A percentile compares a stretch with the other conserved stretches of the same genome.
Conservation (phyloP, 768 basidiomycete species). For the Imleria badia region DNA sequence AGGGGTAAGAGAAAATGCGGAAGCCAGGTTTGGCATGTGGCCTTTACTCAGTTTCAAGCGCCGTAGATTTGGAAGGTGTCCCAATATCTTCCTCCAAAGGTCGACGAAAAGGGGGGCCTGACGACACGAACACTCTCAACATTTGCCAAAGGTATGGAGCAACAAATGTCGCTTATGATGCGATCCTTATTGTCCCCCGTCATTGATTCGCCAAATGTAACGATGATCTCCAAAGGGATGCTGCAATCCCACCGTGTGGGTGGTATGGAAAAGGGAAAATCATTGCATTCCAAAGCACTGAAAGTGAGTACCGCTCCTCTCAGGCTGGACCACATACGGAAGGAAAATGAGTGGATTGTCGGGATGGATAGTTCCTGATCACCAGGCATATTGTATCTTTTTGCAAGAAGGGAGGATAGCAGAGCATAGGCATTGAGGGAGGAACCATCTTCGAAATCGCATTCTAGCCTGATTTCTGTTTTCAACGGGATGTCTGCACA, state of each 20-base stretch:
- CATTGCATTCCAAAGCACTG: not conserved
- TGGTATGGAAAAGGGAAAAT: too few relatives aligned
- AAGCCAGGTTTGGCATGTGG: not conserved
- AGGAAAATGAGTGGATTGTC: not conserved
- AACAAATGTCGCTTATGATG: too few relatives aligned
- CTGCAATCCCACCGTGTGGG: too few relatives aligned
- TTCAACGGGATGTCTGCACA: too few relatives aligned
- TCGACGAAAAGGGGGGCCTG: not conserved
- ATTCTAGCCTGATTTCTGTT: too few relatives aligned
- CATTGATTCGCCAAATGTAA: too few relatives aligned
- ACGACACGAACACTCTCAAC: not conserved
- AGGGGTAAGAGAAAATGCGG: not conserved
- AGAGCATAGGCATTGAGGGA: not conserved
- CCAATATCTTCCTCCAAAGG: slow-evolving; percentile 9
- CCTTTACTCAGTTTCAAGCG: not conserved
- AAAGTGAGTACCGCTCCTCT: not conserved
- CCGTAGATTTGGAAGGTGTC: too few relatives aligned
- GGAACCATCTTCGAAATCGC: too few relatives aligned
- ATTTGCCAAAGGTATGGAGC: too few relatives aligned
- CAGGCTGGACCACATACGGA: too few relatives aligned
- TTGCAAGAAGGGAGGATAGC: not conserved
- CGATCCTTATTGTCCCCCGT: not conserved
- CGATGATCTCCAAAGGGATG: too few relatives aligned
- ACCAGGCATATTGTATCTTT: not conserved
- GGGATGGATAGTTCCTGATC: not conserved